Evolutionary conservation across 2,329 filamentous ascomycete genomes (phyloP).

Genomic region (Colletotrichum sp.): DNA sequence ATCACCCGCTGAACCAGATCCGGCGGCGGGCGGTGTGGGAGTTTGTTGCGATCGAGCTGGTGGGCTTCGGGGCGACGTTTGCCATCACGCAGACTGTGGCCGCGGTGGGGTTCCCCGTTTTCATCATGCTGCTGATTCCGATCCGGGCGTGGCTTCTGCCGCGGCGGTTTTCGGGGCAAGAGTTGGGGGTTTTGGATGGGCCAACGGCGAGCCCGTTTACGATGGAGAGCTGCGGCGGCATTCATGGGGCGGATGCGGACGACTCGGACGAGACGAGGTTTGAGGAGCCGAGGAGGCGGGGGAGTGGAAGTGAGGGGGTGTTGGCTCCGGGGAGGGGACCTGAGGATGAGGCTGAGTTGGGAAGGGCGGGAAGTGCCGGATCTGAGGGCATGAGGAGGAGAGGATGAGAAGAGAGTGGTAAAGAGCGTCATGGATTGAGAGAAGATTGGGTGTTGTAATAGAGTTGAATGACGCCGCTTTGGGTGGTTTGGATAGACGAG

Average conservation of each 20-base stretch:
- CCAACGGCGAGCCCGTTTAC: conserved; percentile 77
- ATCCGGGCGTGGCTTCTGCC: conserved; percentile 69
- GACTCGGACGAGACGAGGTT: conserved; percentile 9
- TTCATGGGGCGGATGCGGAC: conserved; percentile 49
- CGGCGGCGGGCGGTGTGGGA: conserved; percentile 71
- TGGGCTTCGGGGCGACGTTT: conserved; percentile 79
- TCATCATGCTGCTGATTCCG: conserved; percentile 74
- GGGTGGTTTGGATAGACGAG: not conserved
- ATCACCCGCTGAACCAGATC: conserved; percentile 66
- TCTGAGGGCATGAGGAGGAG: not conserved
- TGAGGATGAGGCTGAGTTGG: conserved; percentile 39
- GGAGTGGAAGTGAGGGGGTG: conserved; percentile 25
- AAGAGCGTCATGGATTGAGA: rapidly evolving
- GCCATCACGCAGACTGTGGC: conserved; percentile 85
- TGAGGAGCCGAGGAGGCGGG: conserved; percentile 16
- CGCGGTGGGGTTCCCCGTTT: conserved; percentile 79
- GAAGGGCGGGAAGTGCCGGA: not conserved
- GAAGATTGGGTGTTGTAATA: not conserved
- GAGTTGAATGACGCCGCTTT: rapidly evolving
- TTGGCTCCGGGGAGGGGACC: conserved; percentile 35
- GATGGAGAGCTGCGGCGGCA: conserved; percentile 76
- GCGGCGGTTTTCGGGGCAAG: conserved; percentile 60
- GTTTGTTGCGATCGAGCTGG: conserved; percentile 71
- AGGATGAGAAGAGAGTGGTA: rapidly evolving
- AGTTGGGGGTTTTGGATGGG: conserved; percentile 69